Base-by-base conservation (phyloP, 495 filamentous ascomycete genomes). In the Xylaria flabelliformis region DNA sequence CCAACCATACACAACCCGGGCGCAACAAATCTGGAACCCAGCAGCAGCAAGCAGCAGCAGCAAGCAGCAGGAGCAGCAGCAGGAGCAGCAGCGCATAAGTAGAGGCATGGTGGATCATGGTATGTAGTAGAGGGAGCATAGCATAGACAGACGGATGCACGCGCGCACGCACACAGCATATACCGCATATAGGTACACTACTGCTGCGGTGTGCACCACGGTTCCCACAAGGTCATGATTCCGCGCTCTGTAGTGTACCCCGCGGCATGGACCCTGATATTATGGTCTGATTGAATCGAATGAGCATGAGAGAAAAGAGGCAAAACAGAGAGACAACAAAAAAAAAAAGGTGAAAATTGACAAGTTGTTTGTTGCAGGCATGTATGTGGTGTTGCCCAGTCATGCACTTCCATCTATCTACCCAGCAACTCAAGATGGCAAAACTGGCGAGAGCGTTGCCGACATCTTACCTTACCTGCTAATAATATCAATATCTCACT, bases 1-100 rank as follows among this genome's bases (percentile, higher is more conserved):
- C 70, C 63, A 72, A 72, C 63, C 70, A 61, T 50, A n/a, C 24
- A 39, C 62, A 65, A 41, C 62, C 61, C 39, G 64, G 69, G 36
- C 69, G 53, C 51, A 64, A 55, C 29, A 36, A 42, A 41, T 42
- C 36, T 64, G 61, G 62, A 71, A 71, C 62, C 69, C 56, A 42
- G 56, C 69, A 32, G 44, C 56, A 41, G 39, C 8, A 10, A 46
- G 44, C 36, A 39, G 26, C 26, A 29, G 26, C 42, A 44, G 10
- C 42, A 44, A 12, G 42, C 2, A 44, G 42, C 42, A 46, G 26
- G 51, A 32, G 62, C 24, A 32, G 6, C 5, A 39, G 42, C 24
- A 48, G 36, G 19, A 21, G 51, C 53, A 29, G 50, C 50, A n/a
- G 29, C 66, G 48, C 51, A 59, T 39, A n/a, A n/a, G n/a, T n/a